These are phyloP conservation scores for Talaromyces islandicus DNA, from an alignment of 2,329 filamentous ascomycete species.

Conservation along the genomic window DNA sequence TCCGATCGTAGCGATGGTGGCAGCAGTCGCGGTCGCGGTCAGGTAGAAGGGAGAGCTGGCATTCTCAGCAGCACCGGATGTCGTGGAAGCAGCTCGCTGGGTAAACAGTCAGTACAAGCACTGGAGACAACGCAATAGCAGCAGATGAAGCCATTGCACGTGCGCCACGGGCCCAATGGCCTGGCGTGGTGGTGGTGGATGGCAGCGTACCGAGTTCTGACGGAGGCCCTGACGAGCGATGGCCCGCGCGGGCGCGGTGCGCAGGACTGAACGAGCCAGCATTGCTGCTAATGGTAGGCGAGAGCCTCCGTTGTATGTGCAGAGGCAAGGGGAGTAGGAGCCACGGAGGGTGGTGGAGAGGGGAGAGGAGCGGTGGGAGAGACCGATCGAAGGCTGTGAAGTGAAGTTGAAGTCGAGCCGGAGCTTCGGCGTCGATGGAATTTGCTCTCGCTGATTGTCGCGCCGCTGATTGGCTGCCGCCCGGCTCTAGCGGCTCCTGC, in stretches of 20 bases:
- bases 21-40: conserved; percentile 79
- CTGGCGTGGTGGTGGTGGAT: conserved; percentile 21
- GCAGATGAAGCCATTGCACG: conserved; percentile 22
- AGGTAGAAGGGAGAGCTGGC: conserved; percentile 71
- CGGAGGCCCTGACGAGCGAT: conserved; percentile 67
- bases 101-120: conserved; percentile 28
- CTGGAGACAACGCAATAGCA: conserved; percentile 21
- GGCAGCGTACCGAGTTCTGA: conserved; percentile 65
- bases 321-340: conserved; percentile 25
- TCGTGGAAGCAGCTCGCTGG: conserved; percentile 64
- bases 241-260: conserved; percentile 79
- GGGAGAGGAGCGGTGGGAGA: conserved; percentile 19
- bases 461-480: conserved; percentile 27
- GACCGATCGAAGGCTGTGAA: conserved; percentile 24
- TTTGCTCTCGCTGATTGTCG: conserved; percentile 19
- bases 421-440: conserved; percentile 23
- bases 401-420: conserved; percentile 20
- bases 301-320: conserved; percentile 28
- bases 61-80: conserved; percentile 58
- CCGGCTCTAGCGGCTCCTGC: conserved; percentile 23
- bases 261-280: conserved; percentile 89
- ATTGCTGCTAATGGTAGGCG: conserved; percentile 53
- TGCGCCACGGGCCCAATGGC: conserved; percentile 23
- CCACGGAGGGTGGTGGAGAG: conserved; percentile 23
- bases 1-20: conserved; percentile 79